phyloP scores from a whole-genome alignment of 73 alveolate species.

The Halteria grandinella region DNA sequence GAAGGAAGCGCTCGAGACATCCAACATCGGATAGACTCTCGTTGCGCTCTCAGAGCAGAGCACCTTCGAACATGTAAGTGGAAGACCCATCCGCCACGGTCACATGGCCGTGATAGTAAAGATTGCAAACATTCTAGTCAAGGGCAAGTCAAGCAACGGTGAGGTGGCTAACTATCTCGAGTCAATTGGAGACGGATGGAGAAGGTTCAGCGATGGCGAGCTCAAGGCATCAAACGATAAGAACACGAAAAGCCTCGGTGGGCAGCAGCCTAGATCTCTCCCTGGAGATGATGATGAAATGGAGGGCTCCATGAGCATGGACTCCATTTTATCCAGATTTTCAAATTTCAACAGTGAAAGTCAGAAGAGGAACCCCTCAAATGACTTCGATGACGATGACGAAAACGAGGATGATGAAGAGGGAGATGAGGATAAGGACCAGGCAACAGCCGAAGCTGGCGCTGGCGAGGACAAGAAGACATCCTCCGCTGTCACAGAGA shows the following conservation, averaged over 20 bases:
- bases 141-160: not conserved
- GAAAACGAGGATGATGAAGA: constrained; percentile 20
- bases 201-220: constrained; percentile 24
- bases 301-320: too few relatives aligned
- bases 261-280: constrained; percentile 40
- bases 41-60: not conserved
- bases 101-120: not conserved
- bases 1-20: not conserved
- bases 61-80: not conserved
- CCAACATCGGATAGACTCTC: constrained; percentile 26
- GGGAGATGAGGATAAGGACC: constrained; percentile 34
- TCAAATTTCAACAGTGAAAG: too few relatives aligned
- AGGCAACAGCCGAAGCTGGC: not conserved
- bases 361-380: not conserved
- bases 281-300: too few relatives aligned
- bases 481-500: not conserved
- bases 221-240: constrained; percentile 38
- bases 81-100: not conserved
- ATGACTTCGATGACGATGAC: constrained; percentile 11
- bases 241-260: constrained; percentile 46
- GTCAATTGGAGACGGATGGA: constrained; percentile 17
- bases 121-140: not conserved
- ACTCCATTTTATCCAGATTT: too few relatives aligned
- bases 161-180: not conserved
- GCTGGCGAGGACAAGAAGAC: constrained; percentile 1